phyloP scores from a whole-genome alignment of 345 rosid genomes.

The Salix arbutifolia region DNA sequence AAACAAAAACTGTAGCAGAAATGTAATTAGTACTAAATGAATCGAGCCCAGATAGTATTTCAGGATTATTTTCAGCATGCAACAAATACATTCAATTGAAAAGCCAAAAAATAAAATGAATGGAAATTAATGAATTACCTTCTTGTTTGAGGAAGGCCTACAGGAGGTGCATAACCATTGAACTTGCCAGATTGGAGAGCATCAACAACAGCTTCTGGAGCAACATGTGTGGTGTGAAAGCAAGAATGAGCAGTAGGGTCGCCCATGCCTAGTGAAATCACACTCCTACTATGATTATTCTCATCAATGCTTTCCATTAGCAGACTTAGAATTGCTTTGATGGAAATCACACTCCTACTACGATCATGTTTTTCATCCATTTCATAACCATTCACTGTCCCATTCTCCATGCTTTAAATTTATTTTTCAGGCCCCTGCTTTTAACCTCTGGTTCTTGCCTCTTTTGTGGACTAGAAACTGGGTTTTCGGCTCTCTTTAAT shows the following conservation, averaged over 20 bases:
- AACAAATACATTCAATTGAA: neutral
- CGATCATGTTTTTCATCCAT: neutral
- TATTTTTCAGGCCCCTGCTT: constrained; percentile 22
- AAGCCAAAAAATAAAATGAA: neutral
- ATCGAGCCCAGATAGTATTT: neutral
- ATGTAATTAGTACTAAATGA: neutral
- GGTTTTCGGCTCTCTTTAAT: neutral
- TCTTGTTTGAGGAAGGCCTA: constrained; percentile 85
- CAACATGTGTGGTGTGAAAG: constrained; percentile 61
- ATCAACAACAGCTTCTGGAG: constrained; percentile 58
- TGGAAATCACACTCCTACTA: constrained; percentile 14
- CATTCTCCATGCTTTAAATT: constrained; percentile 27
- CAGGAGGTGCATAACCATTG: constrained; percentile 89
- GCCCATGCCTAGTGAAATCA: constrained; percentile 83
- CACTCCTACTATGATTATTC: constrained; percentile 29
- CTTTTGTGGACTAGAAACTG: neutral
- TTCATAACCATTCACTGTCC: constrained; percentile 24
- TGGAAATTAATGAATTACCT: constrained; percentile 36
- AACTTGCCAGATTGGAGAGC: constrained; percentile 70
- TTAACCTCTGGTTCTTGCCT: neutral
- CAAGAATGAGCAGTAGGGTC: constrained; percentile 85
- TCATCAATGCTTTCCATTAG: constrained; percentile 52
- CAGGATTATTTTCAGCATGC: neutral
- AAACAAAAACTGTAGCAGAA: neutral
- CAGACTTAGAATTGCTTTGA: constrained; percentile 72